phyloP scores from a whole-genome alignment of 73 alveolate genomes.

The Paramecium tetraurelia region DNA sequence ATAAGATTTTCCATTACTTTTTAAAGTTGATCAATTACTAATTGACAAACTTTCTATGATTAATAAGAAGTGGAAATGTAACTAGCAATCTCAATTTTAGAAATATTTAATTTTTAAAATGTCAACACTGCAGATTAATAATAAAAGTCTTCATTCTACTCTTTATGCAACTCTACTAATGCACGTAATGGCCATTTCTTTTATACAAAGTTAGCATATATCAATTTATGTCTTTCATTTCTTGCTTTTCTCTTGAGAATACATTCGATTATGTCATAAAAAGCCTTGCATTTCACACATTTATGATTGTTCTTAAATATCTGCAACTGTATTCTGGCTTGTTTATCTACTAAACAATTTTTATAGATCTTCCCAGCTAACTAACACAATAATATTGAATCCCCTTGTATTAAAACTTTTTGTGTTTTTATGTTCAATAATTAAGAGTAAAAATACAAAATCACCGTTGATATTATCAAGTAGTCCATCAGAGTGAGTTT shows the following conservation, averaged over 20 bases:
- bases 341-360: neutral
- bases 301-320: neutral
- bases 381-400: neutral
- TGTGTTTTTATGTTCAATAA: neutral
- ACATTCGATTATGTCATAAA: neutral
- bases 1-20: neutral
- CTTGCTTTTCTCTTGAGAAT: neutral
- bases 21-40: neutral
- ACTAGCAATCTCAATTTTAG: neutral
- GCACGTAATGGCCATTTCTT: neutral
- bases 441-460: neutral
- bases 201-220: neutral
- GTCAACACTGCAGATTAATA: neutral
- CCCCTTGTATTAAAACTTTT: neutral
- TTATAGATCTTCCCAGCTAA: neutral
- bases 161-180: neutral
- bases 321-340: neutral
- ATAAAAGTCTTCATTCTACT: neutral
- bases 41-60: neutral
- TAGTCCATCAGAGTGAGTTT: neutral
- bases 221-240: neutral
- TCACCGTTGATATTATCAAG: neutral
- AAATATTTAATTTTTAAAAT: neutral
- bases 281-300: neutral
- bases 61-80: neutral